Percentiles rank a stretch among this genome's conserved stretches.
Conservation (phyloP, 139 green algal species). For the Edaphochlamys debaryana region DNA sequence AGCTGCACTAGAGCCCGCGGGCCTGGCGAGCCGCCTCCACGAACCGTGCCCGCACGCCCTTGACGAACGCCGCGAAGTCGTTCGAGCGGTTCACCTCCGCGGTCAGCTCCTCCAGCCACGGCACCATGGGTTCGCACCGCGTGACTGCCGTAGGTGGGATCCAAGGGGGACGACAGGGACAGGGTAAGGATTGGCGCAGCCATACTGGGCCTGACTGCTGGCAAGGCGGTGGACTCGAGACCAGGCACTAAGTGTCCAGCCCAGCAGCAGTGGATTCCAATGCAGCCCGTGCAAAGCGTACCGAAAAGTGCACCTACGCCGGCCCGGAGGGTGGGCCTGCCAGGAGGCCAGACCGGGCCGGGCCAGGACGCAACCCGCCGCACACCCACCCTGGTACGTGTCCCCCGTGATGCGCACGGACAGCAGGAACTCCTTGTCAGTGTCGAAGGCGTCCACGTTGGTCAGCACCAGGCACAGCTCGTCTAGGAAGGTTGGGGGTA, state of each 20-base stretch:
- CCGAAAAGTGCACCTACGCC: too few relatives aligned
- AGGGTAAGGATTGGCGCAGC: too few relatives aligned
- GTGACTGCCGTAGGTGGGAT: conserved; percentile 32
- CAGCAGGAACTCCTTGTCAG: conserved; percentile 20
- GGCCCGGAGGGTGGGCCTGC: too few relatives aligned
- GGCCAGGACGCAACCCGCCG: too few relatives aligned
- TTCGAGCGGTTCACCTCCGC: conserved; percentile 21
- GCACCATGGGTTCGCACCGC: conserved; percentile 15
- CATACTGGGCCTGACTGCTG: too few relatives aligned
- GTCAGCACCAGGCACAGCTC: conserved; percentile 28
- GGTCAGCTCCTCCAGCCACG: conserved; percentile 11
- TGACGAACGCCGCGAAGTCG: conserved; percentile 18
- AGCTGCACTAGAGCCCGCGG: neutral
- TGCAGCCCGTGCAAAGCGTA: too few relatives aligned
- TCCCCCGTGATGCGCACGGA: neutral
- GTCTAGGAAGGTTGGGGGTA: too few relatives aligned
- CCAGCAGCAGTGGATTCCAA: too few relatives aligned
- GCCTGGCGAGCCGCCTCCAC: neutral
- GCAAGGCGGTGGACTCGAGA: too few relatives aligned
- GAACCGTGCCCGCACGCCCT: conserved; percentile 6
- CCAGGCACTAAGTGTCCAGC: too few relatives aligned
- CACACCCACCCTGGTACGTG: conserved; percentile 17
- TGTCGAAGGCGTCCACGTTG: conserved; percentile 19
- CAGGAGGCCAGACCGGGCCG: too few relatives aligned
- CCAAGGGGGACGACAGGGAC: too few relatives aligned